Evolutionary conservation across 805 yeast genomes (phyloP).

Genomic region (Debaryomyces maramus): DNA sequence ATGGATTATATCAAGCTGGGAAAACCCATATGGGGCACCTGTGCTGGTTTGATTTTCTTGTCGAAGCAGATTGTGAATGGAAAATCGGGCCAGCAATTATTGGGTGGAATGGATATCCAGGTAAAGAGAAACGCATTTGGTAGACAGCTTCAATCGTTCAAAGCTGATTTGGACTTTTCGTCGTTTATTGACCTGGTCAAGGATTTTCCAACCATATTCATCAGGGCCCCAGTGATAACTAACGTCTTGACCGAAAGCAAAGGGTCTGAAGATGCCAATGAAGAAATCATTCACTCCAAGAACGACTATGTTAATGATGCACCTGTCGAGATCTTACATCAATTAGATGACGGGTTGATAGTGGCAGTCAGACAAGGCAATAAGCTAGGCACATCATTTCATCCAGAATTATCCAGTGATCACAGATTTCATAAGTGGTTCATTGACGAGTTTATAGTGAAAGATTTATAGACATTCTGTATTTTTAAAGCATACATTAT

Average conservation of each 20-base stretch:
- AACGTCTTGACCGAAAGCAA: slow-evolving; percentile 10
- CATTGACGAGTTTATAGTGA: slow-evolving; percentile 52
- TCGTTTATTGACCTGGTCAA: slow-evolving; percentile 42
- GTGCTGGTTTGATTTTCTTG: slow-evolving; percentile 77
- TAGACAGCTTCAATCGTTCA: slow-evolving; percentile 69
- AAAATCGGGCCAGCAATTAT: slow-evolving; percentile 50
- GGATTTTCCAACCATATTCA: slow-evolving; percentile 55
- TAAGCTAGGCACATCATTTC: slow-evolving; percentile 73
- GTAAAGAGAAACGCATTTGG: slow-evolving; percentile 79
- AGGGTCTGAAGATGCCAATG: slow-evolving; percentile 6
- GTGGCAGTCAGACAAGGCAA: slow-evolving; percentile 75
- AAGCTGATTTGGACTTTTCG: slow-evolving; percentile 43
- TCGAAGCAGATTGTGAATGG: slow-evolving; percentile 55
- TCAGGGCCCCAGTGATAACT: slow-evolving; percentile 74
- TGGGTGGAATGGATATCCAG: slow-evolving; percentile 64
- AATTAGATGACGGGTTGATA: slow-evolving; percentile 42
- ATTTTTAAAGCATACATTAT: neutral
- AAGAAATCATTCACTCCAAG: slow-evolving; percentile 16
- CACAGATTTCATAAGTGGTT: slow-evolving; percentile 70
- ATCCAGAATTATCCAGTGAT: slow-evolving; percentile 69
- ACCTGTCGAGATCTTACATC: slow-evolving; percentile 44
- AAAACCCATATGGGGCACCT: slow-evolving; percentile 79
- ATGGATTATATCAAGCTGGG: slow-evolving; percentile 48
- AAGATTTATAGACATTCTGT: neutral
- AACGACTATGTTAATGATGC: slow-evolving; percentile 24